Percentiles rank a stretch among this genome's conserved stretches.
phyloP scores from a whole-genome alignment of 2,329 filamentous ascomycete species.

The Aspergillus cejpii region DNA sequence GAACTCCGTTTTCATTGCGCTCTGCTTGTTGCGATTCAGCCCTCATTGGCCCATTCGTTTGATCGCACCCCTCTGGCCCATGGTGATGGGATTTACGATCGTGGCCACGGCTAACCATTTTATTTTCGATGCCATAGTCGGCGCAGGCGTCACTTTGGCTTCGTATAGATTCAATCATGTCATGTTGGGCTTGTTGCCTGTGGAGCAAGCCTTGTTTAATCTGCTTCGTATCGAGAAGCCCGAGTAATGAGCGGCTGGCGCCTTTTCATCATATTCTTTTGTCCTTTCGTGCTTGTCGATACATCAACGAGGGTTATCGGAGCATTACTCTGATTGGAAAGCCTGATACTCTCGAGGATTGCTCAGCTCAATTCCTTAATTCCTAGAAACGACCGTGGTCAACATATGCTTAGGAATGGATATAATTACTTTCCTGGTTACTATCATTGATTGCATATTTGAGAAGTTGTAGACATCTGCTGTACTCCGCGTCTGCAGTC shows the following conservation, averaged over 20 bases:
- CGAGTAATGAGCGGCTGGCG: background rate
- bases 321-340: no score
- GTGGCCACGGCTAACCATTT: slow-evolving; percentile 63
- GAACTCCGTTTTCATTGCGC: slow-evolving; percentile 25
- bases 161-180: slow-evolving; percentile 19
- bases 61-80: slow-evolving; percentile 41
- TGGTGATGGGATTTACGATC: slow-evolving; percentile 49
- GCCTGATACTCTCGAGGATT: no score
- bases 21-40: slow-evolving; percentile 34
- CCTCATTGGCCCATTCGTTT: slow-evolving; percentile 35
- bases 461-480: no score
- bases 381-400: no score
- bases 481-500: no score
- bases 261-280: background rate
- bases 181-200: slow-evolving; percentile 20
- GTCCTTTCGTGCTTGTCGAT: no score
- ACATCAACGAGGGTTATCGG: no score
- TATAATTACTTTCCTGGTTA: no score
- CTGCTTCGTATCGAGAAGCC: slow-evolving; percentile 22
- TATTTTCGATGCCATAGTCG: slow-evolving; percentile 60
- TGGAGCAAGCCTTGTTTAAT: slow-evolving; percentile 18
- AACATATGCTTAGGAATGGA: no score
- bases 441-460: no score
- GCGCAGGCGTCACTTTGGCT: slow-evolving; percentile 37
- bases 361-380: no score